Percentiles rank a stretch among this genome's conserved stretches.
These are phyloP conservation scores for Dianthus caryophyllus DNA, from an alignment of 148 eudicot genomes.

Conservation along the genomic window DNA sequence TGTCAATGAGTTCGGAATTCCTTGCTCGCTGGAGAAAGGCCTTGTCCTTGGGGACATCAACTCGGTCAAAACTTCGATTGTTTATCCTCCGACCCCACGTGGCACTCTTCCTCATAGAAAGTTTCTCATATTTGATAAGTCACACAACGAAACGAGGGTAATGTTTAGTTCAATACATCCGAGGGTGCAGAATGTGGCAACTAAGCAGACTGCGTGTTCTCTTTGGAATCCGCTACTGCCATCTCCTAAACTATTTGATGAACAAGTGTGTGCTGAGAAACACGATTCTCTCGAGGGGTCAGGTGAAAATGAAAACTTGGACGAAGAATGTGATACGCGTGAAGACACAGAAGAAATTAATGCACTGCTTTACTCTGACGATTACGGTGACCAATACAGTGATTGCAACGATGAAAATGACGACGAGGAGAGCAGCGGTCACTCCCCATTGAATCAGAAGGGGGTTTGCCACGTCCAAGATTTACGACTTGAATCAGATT, in stretches of 20 bases:
- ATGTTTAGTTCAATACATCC: conserved; percentile 36
- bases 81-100: conserved; percentile 21
- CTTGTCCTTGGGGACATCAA: conserved; percentile 24
- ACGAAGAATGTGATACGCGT: conserved; percentile 45
- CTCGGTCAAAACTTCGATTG: conserved; percentile 17
- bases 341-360: conserved; percentile 72
- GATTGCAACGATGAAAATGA: conserved; percentile 25
- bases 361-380: conserved; percentile 64
- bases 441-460: conserved; percentile 35
- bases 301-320: conserved; percentile 36
- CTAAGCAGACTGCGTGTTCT: conserved; percentile 26
- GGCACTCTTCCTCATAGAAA: conserved; percentile 30
- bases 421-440: conserved; percentile 63
- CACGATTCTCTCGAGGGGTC: conserved; percentile 32
- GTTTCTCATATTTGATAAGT: conserved; percentile 57
- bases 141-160: conserved; percentile 46
- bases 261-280: conserved; percentile 26
- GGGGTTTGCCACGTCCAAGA: conserved; percentile 23
- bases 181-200: conserved; percentile 22
- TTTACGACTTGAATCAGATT: conserved; percentile 21
- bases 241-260: conserved; percentile 15
- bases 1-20: conserved; percentile 26
- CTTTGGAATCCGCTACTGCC: conserved; percentile 16
- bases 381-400: conserved; percentile 22
- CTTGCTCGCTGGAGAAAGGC: conserved; percentile 25